These are phyloP conservation scores for Rhizophora mangle DNA, from an alignment of 345 rosid species.

Conservation along the genomic window DNA sequence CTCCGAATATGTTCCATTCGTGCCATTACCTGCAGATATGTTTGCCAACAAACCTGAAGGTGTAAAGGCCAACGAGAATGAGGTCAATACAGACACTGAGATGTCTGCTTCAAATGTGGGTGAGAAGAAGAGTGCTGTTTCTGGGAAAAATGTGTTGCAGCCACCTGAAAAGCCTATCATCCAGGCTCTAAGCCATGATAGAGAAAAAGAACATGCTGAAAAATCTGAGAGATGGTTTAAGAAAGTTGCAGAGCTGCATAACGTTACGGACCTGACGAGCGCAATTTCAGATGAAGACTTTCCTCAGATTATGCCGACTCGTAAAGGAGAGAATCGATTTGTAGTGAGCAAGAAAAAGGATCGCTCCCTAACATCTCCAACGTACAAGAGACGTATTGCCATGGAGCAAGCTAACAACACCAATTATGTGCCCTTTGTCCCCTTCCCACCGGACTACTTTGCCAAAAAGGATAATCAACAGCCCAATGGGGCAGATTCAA, in stretches of 20 bases:
- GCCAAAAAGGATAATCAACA: slow-evolving; percentile 48
- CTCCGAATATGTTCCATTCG: slow-evolving; percentile 58
- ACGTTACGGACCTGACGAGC: slow-evolving; percentile 19
- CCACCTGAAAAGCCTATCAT: slow-evolving; percentile 18
- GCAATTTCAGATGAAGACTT: slow-evolving; percentile 28
- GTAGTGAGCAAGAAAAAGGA: slow-evolving; percentile 34
- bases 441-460: slow-evolving; percentile 79
- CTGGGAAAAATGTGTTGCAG: slow-evolving; percentile 10
- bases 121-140: slow-evolving; percentile 20
- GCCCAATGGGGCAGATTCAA: slow-evolving; percentile 19
- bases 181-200: slow-evolving; percentile 23
- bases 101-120: slow-evolving; percentile 15
- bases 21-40: slow-evolving; percentile 75
- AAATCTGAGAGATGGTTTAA: slow-evolving; percentile 44
- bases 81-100: neutral
- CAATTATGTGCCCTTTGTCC: slow-evolving; percentile 76
- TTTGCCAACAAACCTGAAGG: slow-evolving; percentile 56
- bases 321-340: slow-evolving; percentile 31
- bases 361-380: slow-evolving; percentile 49
- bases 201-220: slow-evolving; percentile 43
- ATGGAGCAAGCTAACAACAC: slow-evolving; percentile 53
- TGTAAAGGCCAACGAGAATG: slow-evolving; percentile 23
- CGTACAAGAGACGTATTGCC: slow-evolving; percentile 57
- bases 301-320: slow-evolving; percentile 31
- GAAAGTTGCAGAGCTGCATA: slow-evolving; percentile 31